Evolutionary conservation across 805 yeast species (phyloP).

Genomic region (Vanderwaltozyma verrucispora): DNA sequence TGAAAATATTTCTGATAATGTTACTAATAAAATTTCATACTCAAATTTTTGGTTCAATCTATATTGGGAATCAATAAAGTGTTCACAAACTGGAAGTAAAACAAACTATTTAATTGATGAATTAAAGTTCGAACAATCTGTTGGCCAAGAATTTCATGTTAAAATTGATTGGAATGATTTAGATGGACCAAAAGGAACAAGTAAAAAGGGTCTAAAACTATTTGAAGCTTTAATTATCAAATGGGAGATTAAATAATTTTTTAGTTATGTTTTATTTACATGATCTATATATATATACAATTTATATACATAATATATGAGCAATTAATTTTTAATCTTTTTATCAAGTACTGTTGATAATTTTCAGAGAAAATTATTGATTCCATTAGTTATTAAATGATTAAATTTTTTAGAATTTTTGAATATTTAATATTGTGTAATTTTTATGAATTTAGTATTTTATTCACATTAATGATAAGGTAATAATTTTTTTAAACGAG

Average conservation of each 20-base stretch:
- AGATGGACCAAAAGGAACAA: slow-evolving; percentile 61
- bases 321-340: not conserved
- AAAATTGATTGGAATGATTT: slow-evolving; percentile 37
- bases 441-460: too few relatives aligned
- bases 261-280: too few relatives aligned
- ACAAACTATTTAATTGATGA: slow-evolving; percentile 6
- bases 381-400: too few relatives aligned
- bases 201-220: slow-evolving; percentile 39
- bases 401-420: too few relatives aligned
- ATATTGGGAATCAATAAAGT: slow-evolving; percentile 31
- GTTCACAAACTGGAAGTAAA: slow-evolving; percentile 8
- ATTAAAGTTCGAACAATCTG: slow-evolving; percentile 10
- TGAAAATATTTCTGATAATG: slow-evolving; percentile 8
- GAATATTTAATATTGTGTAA: too few relatives aligned
- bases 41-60: slow-evolving; percentile 36
- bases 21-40: slow-evolving; percentile 12
- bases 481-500: slow-evolving; percentile 46
- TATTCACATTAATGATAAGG: slow-evolving; percentile 29
- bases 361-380: too few relatives aligned
- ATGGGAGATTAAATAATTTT: slow-evolving; percentile 9
- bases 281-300: not conserved
- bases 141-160: slow-evolving; percentile 8
- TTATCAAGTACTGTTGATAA: too few relatives aligned
- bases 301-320: not conserved
- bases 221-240: slow-evolving; percentile 41